Evolutionary conservation across 2,329 filamentous ascomycete species (phyloP), one percentile per base, ranked within the genome.

Genomic region (Pseudogymnoascus sp.): DNA sequence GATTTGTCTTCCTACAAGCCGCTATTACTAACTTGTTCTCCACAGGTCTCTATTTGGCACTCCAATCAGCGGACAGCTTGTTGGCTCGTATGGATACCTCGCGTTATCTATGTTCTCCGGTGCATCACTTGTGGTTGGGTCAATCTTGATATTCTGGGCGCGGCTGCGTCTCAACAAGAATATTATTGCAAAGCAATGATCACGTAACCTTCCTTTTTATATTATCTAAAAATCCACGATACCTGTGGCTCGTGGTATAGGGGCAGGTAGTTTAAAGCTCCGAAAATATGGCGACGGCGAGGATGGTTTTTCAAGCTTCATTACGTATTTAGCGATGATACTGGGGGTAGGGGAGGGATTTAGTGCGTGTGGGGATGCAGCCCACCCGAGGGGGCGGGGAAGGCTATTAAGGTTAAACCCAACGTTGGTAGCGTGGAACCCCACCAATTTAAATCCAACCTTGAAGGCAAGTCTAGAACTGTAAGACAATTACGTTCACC

Each of bases 61-160:
- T 8, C 66, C 67, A 2, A 68, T 67, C 9, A 67, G 65, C 22
- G 66, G 66, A 1, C 59, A 66, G 36, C 61, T 70, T 7, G 53
- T 70, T 5, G 38, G 30, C 22, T 20, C 35, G 1, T 67, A 43
- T 25, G 60, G 61, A 15, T 68, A 65, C 61, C 58, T 68, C 11
- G 64, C 65, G 22, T 41, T 69, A 2, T 65, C 64, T 5, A 62
- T 69, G 4, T 68, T 68, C 36, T 65, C 66, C 4, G 65, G 66
- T n/a, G 35, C 66, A 11, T 37, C 62, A 2, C 64, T 68, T 60
- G 20, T 69, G 5, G 14, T 68, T 12, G 67, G 67, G 5, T 62
- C 58, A 18, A 43, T 64, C 15, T 33, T 66, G 12, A 15, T 67
- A 18, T 41, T 65, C 2, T 15, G 60, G 11, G 64, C 64, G 25